A percentile compares a stretch with the other conserved stretches of the same genome.
phyloP scores from a whole-genome alignment of 2,329 filamentous ascomycete genomes.

The Colletotrichum tropicicola region DNA sequence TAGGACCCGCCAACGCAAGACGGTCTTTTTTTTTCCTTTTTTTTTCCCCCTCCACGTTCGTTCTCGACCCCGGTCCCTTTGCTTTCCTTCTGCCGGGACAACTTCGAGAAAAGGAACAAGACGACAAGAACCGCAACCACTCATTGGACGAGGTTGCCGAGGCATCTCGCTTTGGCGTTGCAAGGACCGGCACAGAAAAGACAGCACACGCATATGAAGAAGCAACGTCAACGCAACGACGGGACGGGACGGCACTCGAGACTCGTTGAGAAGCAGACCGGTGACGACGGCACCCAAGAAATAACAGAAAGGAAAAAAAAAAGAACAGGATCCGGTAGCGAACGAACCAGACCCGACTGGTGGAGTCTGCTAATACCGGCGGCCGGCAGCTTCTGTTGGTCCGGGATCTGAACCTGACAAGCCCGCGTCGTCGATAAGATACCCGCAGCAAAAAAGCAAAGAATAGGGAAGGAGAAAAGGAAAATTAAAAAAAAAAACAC shows the following conservation, averaged over 20 bases:
- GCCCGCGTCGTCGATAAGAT: not conserved
- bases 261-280: not conserved
- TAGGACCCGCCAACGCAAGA: constrained; percentile 1
- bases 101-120: not conserved
- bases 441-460: not conserved
- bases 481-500: not conserved
- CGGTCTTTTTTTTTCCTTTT: not conserved
- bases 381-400: constrained; percentile 20
- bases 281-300: not conserved
- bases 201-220: not conserved
- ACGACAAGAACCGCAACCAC: not conserved
- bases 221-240: not conserved
- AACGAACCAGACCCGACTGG: constrained; percentile 6
- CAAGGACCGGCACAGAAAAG: constrained; percentile 1
- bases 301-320: not conserved
- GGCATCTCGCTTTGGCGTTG: not conserved
- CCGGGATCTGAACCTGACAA: not conserved
- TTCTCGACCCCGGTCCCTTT: not conserved
- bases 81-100: not conserved
- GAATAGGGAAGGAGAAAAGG: not conserved
- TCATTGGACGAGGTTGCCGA: too few species aligned
- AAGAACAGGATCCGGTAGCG: constrained; percentile 11
- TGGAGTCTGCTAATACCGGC: constrained; percentile 18
- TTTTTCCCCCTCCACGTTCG: not conserved
- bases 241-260: not conserved